These are phyloP conservation scores for Diplodia intermedia DNA, from an alignment of 2,329 filamentous ascomycete species.

Conservation along the genomic window DNA sequence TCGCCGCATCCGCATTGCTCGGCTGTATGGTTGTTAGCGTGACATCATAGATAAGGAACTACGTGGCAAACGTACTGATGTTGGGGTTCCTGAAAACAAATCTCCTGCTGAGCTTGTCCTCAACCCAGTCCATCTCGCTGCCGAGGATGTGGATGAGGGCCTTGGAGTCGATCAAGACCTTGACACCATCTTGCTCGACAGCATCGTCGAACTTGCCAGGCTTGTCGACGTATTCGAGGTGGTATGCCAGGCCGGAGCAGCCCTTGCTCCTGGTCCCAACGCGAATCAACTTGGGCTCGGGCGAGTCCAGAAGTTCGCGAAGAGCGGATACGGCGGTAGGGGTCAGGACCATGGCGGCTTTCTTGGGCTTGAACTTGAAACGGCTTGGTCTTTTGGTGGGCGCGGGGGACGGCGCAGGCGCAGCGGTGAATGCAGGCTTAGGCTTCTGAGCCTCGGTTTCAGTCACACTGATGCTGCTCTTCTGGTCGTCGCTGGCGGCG, in stretches of 20 bases:
- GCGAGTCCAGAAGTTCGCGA: conserved; percentile 76
- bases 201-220: conserved; percentile 86
- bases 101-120: conserved; percentile 89
- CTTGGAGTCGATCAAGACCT: conserved; percentile 95
- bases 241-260: conserved; percentile 91
- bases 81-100: conserved; percentile 98
- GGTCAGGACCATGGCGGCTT: conserved; percentile 89
- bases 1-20: conserved; percentile 96
- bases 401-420: conserved; percentile 2
- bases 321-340: conserved; percentile 81
- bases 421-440: conserved; percentile 50
- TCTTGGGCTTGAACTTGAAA: conserved; percentile 76
- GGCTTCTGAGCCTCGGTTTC: conserved; percentile 73
- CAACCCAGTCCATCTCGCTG: conserved; percentile 98
- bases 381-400: conserved; percentile 62
- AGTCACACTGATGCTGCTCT: conserved; percentile 55
- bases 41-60: background rate
- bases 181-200: conserved; percentile 95
- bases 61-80: conserved; percentile 76
- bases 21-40: conserved; percentile 63
- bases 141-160: conserved; percentile 97
- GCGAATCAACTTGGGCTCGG: conserved; percentile 89
- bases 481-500: conserved; percentile 16
- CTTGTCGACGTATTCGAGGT: conserved; percentile 94
- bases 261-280: conserved; percentile 93